Base-by-base conservation (phyloP, 73 alveolate genomes). In the Symbiodinium natans region DNA sequence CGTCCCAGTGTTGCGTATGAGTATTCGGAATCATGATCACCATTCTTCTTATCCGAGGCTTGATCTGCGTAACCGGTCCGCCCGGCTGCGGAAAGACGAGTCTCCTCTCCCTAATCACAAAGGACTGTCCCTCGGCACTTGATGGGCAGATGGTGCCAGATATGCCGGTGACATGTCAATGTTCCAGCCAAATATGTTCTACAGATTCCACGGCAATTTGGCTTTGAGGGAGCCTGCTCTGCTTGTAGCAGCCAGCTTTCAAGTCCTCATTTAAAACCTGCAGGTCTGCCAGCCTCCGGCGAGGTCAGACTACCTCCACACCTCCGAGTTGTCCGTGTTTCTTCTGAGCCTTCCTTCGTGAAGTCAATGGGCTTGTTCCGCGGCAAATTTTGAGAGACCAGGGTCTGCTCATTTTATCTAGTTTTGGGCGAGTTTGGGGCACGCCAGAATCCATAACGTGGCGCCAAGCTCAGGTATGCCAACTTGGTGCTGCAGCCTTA, bases 401-500 rank as follows among this genome's bases (percentile, higher is more conserved):
- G 59, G 13, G n/a, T n/a, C n/a, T n/a, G n/a, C n/a, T n/a, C n/a
- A n/a, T n/a, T n/a, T n/a, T n/a, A n/a, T n/a, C n/a, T n/a, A n/a
- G n/a, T n/a, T n/a, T n/a, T n/a, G n/a, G n/a, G n/a, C n/a, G n/a
- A n/a, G n/a, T n/a, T n/a, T n/a, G n/a, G n/a, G n/a, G n/a, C n/a
- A n/a, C n/a, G n/a, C n/a, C n/a, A n/a, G n/a, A n/a, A n/a, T n/a
- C n/a, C n/a, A n/a, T n/a, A n/a, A n/a, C n/a, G n/a, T n/a, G n/a
- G n/a, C n/a, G n/a, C n/a, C n/a, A n/a, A n/a, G 41, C 83, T n/a
- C 19, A 86, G 94, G 94, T 86, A 86, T 23, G 94, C 94, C 59
- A 86, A 86, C 94, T 31, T 86, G 36, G 94, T 86, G 94, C 31
- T 31, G n/a, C 84, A 27, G 80, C 80, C 80, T 29, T 36, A 52